Conservation (phyloP, 768 basidiomycete species). For the Fibroporia radiculosa region DNA sequence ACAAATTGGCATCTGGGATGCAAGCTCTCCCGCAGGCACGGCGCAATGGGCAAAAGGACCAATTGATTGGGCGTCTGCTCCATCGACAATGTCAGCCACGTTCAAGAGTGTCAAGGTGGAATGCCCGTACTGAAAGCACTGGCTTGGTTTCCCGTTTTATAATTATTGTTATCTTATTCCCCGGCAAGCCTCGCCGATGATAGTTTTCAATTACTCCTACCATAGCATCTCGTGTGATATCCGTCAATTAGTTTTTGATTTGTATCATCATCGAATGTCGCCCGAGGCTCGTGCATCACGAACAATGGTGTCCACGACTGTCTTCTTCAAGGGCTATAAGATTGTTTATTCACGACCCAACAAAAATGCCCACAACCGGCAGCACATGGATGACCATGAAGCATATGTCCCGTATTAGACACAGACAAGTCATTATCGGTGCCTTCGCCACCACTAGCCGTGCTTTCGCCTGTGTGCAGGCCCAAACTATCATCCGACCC, state of each 20-base stretch:
- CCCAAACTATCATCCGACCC: constrained; percentile 18
- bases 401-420: background rate
- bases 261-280: too few relatives aligned
- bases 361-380: constrained; percentile 81
- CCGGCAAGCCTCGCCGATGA: too few relatives aligned
- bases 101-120: constrained; percentile 31
- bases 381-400: constrained; percentile 61
- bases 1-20: constrained; percentile 41
- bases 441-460: background rate
- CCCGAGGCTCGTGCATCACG: too few relatives aligned
- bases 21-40: constrained; percentile 32
- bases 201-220: too few relatives aligned
- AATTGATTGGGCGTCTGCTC: constrained; percentile 30
- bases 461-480: background rate
- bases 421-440: background rate
- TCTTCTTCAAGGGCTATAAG: too few relatives aligned
- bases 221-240: too few relatives aligned
- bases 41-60: constrained; percentile 37
- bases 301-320: too few relatives aligned
- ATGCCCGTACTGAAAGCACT: constrained; percentile 18
- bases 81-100: constrained; percentile 24
- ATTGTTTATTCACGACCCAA: constrained; percentile 10
- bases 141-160: too few relatives aligned
- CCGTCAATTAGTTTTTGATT: too few relatives aligned
- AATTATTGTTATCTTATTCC: too few relatives aligned